Evolutionary conservation across 2,329 filamentous ascomycete genomes (phyloP).

Genomic region (Blastomyces gilchristii): DNA sequence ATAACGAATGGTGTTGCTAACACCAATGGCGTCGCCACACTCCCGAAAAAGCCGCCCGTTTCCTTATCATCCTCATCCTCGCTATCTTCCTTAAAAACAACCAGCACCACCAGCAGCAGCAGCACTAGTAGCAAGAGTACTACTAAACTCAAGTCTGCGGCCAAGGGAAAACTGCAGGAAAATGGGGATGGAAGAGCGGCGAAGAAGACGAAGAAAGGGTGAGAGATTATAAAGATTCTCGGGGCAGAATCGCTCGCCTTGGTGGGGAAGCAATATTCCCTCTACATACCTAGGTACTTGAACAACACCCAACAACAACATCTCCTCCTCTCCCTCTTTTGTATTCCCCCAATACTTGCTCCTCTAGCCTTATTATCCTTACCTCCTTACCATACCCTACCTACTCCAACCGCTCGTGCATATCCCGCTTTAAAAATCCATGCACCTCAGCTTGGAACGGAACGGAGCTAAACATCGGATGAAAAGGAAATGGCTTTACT

Average conservation of each 20-base stretch:
- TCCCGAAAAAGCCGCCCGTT: neutral
- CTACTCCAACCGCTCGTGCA: neutral
- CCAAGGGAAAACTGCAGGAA: constrained; percentile 10
- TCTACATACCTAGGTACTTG: neutral
- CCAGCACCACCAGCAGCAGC: neutral
- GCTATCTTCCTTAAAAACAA: neutral
- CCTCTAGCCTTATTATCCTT: neutral
- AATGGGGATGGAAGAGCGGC: constrained; percentile 13
- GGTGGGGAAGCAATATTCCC: neutral
- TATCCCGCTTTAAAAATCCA: neutral
- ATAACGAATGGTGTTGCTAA: neutral
- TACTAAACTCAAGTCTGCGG: neutral
- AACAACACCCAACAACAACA: neutral
- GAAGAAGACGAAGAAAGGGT: constrained; percentile 15
- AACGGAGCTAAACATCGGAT: neutral
- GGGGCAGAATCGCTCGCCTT: neutral
- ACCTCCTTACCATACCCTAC: neutral
- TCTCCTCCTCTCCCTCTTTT: neutral
- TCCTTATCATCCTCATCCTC: neutral
- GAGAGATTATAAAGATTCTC: neutral
- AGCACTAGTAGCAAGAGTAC: neutral
- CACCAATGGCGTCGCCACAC: neutral
- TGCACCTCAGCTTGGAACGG: neutral
- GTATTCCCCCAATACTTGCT: neutral
- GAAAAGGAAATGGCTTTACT: neutral